These are phyloP conservation scores for Leucosporidium scottii DNA, from an alignment of 768 basidiomycete genomes.

Conservation along the genomic window DNA sequence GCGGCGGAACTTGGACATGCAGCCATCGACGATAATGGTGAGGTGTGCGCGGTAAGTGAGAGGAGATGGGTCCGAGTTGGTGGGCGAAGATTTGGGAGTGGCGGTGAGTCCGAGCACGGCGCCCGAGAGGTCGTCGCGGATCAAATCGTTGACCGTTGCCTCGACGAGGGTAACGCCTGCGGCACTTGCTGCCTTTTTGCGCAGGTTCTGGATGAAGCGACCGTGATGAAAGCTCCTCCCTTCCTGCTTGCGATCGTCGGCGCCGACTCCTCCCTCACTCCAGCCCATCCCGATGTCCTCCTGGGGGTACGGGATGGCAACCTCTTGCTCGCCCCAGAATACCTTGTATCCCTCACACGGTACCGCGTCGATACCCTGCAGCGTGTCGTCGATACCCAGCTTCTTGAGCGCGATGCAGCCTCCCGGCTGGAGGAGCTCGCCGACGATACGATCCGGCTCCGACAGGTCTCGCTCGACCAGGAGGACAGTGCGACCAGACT, in stretches of 20 bases:
- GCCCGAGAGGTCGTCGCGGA: constrained; percentile 52
- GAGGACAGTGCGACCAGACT: constrained; percentile 64
- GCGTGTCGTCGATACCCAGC: constrained; percentile 66
- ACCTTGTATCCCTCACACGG: constrained; percentile 81
- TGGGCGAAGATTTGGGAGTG: constrained; percentile 46
- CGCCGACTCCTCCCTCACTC: constrained; percentile 14
- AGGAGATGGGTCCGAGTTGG: constrained; percentile 42
- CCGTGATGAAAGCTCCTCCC: constrained; percentile 94
- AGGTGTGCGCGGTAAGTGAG: constrained; percentile 64
- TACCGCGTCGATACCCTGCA: constrained; percentile 84
- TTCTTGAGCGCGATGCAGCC: constrained; percentile 67
- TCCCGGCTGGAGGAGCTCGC: constrained; percentile 90
- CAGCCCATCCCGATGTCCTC: constrained; percentile 27
- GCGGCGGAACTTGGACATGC: constrained; percentile 78
- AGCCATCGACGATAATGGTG: constrained; percentile 86
- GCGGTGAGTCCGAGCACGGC: constrained; percentile 63
- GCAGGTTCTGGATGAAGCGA: constrained; percentile 69
- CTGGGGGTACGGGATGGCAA: constrained; percentile 81
- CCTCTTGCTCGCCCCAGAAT: constrained; percentile 54
- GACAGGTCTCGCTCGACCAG: constrained; percentile 84
- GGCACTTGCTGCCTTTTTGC: constrained; percentile 58
- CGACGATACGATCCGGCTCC: constrained; percentile 93
- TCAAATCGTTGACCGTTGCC: constrained; percentile 69
- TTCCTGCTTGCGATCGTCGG: constrained; percentile 47
- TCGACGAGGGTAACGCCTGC: constrained; percentile 71